Evolutionary conservation across 176 grass and related monocot species (phyloP).

Genomic region (Juncus inflexus): DNA sequence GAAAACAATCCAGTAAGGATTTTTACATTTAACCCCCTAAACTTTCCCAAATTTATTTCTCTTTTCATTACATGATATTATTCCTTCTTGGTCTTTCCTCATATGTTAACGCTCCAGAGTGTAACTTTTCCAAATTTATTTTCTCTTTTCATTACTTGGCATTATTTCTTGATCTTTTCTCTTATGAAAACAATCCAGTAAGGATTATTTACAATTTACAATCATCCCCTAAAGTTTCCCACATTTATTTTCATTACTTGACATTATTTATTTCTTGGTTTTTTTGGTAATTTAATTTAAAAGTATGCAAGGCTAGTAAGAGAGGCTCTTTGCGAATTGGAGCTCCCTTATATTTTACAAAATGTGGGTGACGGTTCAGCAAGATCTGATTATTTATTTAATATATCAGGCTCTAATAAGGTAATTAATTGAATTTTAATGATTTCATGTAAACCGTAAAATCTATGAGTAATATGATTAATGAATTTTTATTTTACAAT

Average conservation of each 20-base stretch:
- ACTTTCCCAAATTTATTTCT: not conserved
- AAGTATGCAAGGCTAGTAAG: conserved; percentile 81
- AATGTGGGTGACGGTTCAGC: conserved; percentile 68
- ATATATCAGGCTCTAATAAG: conserved; percentile 48
- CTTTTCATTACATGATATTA: conserved; percentile 2
- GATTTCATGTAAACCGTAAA: not conserved
- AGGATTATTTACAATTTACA: conserved; percentile 15
- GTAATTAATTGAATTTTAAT: conserved; percentile 29
- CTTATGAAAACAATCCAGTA: conserved; percentile 87
- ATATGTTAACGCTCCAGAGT: not conserved
- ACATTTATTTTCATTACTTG: not conserved
- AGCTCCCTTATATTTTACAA: conserved; percentile 84
- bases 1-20: conserved; percentile 73
- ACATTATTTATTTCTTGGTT: conserved; percentile 10
- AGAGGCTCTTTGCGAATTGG: conserved; percentile 87
- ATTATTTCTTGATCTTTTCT: conserved; percentile 39
- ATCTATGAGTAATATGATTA: not conserved
- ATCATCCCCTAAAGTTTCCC: too few species aligned
- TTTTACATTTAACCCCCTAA: conserved; percentile 1
- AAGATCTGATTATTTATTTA: conserved; percentile 50
- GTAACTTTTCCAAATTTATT: not conserved
- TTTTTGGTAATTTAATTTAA: too few species aligned
- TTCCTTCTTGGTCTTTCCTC: not conserved
- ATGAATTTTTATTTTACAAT: conserved; percentile 13
- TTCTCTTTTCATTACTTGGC: not conserved